Conservation (phyloP, 1,284 basidiomycete genomes). For the Xerocomus nothofagi region DNA sequence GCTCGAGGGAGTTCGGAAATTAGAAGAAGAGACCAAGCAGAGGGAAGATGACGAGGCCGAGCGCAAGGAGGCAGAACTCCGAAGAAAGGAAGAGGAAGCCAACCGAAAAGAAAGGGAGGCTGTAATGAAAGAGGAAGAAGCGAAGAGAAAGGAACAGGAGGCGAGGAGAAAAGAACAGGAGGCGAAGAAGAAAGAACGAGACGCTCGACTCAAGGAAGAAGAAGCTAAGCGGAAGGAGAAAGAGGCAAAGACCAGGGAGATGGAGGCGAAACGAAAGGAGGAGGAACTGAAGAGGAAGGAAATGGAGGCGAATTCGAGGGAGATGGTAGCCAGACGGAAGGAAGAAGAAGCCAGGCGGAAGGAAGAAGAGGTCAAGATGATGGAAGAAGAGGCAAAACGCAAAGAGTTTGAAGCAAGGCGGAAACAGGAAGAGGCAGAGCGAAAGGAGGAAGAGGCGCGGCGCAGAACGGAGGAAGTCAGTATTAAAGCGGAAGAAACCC, state of each 20-base stretch:
- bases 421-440: slow-evolving; percentile 36
- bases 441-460: slow-evolving; percentile 29
- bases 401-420: slow-evolving; percentile 28
- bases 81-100: slow-evolving; percentile 34
- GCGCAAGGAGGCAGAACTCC: slow-evolving; percentile 28
- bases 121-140: slow-evolving; percentile 25
- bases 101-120: slow-evolving; percentile 25
- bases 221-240: slow-evolving; percentile 29
- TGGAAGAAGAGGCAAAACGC: slow-evolving; percentile 33
- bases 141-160: slow-evolving; percentile 20
- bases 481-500: slow-evolving; percentile 24
- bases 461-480: slow-evolving; percentile 34
- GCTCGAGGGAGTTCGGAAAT: slow-evolving; percentile 19
- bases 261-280: slow-evolving; percentile 32
- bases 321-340: slow-evolving; percentile 23
- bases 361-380: slow-evolving; percentile 32
- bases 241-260: slow-evolving; percentile 30
- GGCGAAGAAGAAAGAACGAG: slow-evolving; percentile 24
- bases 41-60: slow-evolving; percentile 23
- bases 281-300: slow-evolving; percentile 33
- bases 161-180: slow-evolving; percentile 26
- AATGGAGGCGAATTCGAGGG: slow-evolving; percentile 23
- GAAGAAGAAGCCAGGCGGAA: slow-evolving; percentile 30
- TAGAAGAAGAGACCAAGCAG: slow-evolving; percentile 22
- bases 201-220: slow-evolving; percentile 21